A percentile compares a stretch with the other conserved stretches of the same genome.
Evolutionary conservation across 768 basidiomycete genomes (phyloP).

Genomic region (Xanthoconium stramineum): DNA sequence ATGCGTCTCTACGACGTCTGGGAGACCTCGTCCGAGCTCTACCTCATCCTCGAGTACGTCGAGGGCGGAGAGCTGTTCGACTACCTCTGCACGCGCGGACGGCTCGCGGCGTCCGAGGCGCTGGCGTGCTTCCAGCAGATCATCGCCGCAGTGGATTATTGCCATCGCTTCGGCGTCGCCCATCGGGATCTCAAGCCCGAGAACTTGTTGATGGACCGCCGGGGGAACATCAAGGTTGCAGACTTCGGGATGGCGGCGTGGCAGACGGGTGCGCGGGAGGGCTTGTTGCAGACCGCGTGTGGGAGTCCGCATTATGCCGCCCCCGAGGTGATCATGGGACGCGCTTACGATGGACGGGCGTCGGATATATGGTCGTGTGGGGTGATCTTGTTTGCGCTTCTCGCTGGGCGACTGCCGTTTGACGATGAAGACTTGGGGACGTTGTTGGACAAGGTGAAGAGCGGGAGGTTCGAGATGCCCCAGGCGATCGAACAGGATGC

Average conservation of each 20-base stretch:
- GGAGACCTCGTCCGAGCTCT: constrained; percentile 88
- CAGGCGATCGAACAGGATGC: constrained; percentile 63
- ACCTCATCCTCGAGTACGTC: constrained; percentile 91
- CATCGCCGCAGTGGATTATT: constrained; percentile 87
- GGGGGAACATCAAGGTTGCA: constrained; percentile 89
- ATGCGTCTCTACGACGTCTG: constrained; percentile 95
- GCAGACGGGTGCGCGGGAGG: constrained; percentile 59
- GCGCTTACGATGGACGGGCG: constrained; percentile 79
- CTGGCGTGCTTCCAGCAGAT: constrained; percentile 91
- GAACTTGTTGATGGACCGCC: constrained; percentile 81
- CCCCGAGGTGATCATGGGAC: constrained; percentile 84
- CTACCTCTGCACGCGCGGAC: constrained; percentile 77
- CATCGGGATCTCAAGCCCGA: constrained; percentile 95
- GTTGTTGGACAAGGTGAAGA: constrained; percentile 78
- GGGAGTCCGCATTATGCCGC: constrained; percentile 95
- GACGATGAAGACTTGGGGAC: constrained; percentile 80
- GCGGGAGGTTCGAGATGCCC: constrained; percentile 74
- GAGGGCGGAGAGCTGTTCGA: constrained; percentile 96
- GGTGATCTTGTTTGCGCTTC: constrained; percentile 86
- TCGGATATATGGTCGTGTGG: constrained; percentile 98
- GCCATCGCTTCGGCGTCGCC: constrained; percentile 90
- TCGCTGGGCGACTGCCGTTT: constrained; percentile 86
- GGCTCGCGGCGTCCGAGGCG: constrained; percentile 68
- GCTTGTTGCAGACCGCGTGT: constrained; percentile 77
- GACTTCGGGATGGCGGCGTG: constrained; percentile 99